Percentiles rank a stretch among this genome's conserved stretches.
Conservation (phyloP, 2,329 filamentous ascomycete genomes). For the Cordyceps javanica region DNA sequence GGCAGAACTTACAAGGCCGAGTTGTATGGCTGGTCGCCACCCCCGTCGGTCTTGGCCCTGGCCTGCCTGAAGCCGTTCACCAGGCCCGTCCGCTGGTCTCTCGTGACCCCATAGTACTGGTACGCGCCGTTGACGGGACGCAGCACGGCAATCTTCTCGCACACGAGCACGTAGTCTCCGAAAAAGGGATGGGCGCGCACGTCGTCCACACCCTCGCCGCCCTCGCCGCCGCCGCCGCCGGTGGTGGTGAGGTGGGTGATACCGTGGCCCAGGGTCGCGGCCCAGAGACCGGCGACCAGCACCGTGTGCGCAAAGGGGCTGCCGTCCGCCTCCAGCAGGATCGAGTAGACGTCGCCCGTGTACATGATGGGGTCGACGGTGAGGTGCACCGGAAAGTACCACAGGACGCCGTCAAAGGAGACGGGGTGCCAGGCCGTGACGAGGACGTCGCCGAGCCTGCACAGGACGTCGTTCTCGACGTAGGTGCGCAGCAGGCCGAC, state of each 20-base stretch:
- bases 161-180: conserved; percentile 42
- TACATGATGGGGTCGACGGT: conserved; percentile 31
- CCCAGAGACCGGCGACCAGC: conserved; percentile 39
- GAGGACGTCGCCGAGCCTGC: conserved; percentile 38
- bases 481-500: conserved; percentile 44
- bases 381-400: conserved; percentile 41
- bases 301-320: conserved; percentile 45
- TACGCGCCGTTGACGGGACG: conserved; percentile 34
- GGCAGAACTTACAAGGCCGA: background rate
- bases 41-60: background rate
- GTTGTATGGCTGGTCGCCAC: background rate
- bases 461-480: conserved; percentile 35
- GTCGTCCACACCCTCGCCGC: conserved; percentile 7
- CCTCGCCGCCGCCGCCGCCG: background rate
- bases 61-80: conserved; percentile 27
- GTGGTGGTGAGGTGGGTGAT: conserved; percentile 27
- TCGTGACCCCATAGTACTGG: conserved; percentile 35
- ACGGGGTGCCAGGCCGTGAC: conserved; percentile 58
- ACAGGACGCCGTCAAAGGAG: conserved; percentile 30
- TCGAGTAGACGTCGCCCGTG: conserved; percentile 49
- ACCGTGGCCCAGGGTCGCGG: conserved; percentile 54
- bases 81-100: conserved; percentile 31
- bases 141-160: conserved; percentile 31
- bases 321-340: conserved; percentile 44
- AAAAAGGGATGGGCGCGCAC: conserved; percentile 48